Base-by-base conservation (phyloP, 345 rosid genomes). In the Lumnitzera littorea region DNA sequence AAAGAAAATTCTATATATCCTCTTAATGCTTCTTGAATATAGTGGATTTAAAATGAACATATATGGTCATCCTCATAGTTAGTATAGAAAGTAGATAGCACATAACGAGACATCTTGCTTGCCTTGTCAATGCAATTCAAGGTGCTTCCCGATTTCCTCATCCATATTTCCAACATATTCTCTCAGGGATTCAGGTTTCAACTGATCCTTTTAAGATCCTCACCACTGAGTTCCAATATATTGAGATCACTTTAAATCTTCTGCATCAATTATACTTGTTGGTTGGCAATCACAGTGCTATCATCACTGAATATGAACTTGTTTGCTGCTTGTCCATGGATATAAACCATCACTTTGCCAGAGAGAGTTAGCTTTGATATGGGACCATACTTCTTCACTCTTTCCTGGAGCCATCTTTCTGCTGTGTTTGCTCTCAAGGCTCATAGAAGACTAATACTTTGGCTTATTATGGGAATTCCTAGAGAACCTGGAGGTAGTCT, bases 401-500 rank as follows among this genome's bases (percentile, higher is more conserved):
- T 73, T 13, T 66, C 60, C 12, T 15, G 61, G 20, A 81, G 15
- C 79, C 83, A 76, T 54, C 62, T n/a, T 48, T 73, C 78, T 11
- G 57, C 62, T 3, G 53, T 62, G 56, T 71, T 69, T 14, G 49
- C 15, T 2, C 27, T 59, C 79, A 67, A 2, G 52, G 80, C 67
- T 2, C 29, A 10, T 31, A 77, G 72, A 10, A 80, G 61, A 17
- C 61, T 9, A 1, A 80, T 57, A 64, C 76, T 74, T 57, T 74
- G 76, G 56, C 85, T 74, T 25, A 80, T 70, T 1, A 77, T 15
- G 23, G 78, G 85, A 0, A 72, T 11, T 3, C 80, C 82, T 29
- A 77, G 11, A 10, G 76, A 72, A 41, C 85, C 82, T 3, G 80
- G 82, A 16, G 82, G 82, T n/a, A 77, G 61, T 9, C 13, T 65